Percentiles rank a stretch among this genome's conserved stretches.
These are phyloP conservation scores for Botrytis galanthina DNA, from an alignment of 2,329 filamentous ascomycete species.

Conservation along the genomic window DNA sequence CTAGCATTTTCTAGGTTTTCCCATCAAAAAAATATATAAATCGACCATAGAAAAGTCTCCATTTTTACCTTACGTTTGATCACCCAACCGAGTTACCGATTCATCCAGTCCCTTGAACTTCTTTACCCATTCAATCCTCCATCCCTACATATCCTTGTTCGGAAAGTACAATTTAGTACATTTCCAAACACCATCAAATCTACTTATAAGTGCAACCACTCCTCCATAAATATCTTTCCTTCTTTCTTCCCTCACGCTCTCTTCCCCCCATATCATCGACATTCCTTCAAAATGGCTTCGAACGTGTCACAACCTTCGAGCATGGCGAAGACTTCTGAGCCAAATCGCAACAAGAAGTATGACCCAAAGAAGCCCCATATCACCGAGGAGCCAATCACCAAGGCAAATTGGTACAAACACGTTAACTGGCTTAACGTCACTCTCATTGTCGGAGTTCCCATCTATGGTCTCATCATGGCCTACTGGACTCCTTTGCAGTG, in stretches of 20 bases:
- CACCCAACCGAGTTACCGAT: conserved; percentile 14
- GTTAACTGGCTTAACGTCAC: conserved; percentile 90
- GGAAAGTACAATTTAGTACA: conserved; percentile 9
- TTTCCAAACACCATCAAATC: neutral
- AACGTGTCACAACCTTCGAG: conserved; percentile 29
- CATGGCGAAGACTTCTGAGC: conserved; percentile 35
- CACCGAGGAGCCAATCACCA: conserved; percentile 76
- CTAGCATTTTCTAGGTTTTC: neutral
- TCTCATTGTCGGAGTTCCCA: conserved; percentile 75
- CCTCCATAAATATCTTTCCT: neutral
- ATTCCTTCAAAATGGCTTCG: conserved; percentile 18
- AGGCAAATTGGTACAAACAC: conserved; percentile 84
- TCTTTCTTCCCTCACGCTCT: neutral
- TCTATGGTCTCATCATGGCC: conserved; percentile 69
- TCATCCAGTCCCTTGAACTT: conserved; percentile 7
- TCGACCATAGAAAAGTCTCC: neutral
- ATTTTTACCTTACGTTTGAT: conserved; percentile 7
- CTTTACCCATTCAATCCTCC: neutral
- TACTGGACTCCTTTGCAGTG: conserved; percentile 74
- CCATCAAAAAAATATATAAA: neutral
- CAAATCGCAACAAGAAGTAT: conserved; percentile 42
- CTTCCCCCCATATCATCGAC: conserved; percentile 22
- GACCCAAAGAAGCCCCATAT: conserved; percentile 77
- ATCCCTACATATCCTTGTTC: conserved; percentile 8
- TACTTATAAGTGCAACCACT: conserved; percentile 19